Base-by-base conservation (phyloP, 129 eudicot genomes). In the Pseudognaphalium luteoalbum region DNA sequence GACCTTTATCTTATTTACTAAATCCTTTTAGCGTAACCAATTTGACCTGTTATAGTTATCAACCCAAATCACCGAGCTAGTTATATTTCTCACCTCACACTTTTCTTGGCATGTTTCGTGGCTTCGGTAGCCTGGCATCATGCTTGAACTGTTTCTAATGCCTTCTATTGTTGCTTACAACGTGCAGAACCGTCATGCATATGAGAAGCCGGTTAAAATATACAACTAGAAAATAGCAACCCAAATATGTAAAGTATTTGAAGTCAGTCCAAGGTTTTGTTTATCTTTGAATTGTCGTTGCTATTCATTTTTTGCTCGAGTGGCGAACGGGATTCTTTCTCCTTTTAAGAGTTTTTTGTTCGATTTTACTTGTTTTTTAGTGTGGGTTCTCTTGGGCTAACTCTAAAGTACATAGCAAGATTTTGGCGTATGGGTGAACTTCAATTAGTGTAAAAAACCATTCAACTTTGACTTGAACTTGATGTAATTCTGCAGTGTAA, bases 151-250 rank as follows among this genome's bases (percentile, higher is more conserved):
- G 32, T n/a, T 20, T 56, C 69, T 69, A 58, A 78, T 33, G 37
- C 16, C 22, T 21, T 6, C 19, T 35, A 56, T 35, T 63, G 29
- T 7, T 51, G 21, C 9, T 30, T 14, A 6, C 15, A 47, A 56
- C 28, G 15, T 91, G 96, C 98, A 94, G 98, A 94, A 89, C 66
- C 98, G 98, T 29, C 98, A 91, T 76, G 73, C 97, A 57, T 91
- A 66, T 41, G 98, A 94, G 93, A 94, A 88, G 91, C 84, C 98
- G 20, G 98, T 94, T 47, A 94, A 91, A 84, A 94, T 94, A 81
- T 94, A 94, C 87, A 94, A 94, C 80, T 94, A 86, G 80, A 41
- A 72, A 17, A 37, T 34, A 75, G 33, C 17, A 54, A 68, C 17
- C 58, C 32, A 34, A 66, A 57, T 63, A 65, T 68, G 83, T 73